Base-by-base conservation (phyloP, 2,329 filamentous ascomycete genomes). In the Bipolaris zeicola region DNA sequence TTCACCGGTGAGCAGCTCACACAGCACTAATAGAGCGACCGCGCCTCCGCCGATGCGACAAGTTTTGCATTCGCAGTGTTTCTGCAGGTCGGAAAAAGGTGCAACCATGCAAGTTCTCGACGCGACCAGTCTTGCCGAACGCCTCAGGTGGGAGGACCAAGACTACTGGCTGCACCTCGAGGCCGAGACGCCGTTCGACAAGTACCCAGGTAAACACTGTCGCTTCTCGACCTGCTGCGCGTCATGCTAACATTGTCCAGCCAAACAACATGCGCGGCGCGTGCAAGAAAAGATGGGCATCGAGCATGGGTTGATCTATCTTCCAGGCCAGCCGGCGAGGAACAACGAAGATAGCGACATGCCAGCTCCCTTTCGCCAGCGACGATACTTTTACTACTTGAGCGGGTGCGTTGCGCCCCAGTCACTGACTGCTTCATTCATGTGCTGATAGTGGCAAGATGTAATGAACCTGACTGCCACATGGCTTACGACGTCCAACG, bases 351-450 rank as follows among this genome's bases (percentile, higher is more conserved):
- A 88, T 64, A 86, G 84, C 26, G 86, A 88, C 59, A 82, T 85
- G 76, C 75, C 78, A 53, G 78, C 77, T 18, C 77, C 79, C 5
- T 87, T 87, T 64, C 80, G 85, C 13, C 85, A 88, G 67, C 79
- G 80, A 60, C 81, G 85, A 20, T 87, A 87, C 67, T 87, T 87
- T 65, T 86, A 84, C 72, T 87, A 87, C 62, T 68, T 87, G 42
- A 83, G 79, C 53, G 85, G 85, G 72, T 77, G 60, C 52, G 72
- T 70, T 28, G 34, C 22, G 39, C 14, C 39, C n/a, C 33, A 26
- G n/a, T 42, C 33, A 7, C 22, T 20, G 46, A 45, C 24, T 31
- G 16, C 42, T 34, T 22, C 16, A 41, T 41, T 31, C 26, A 20
- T 11, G 44, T 57, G 52, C 64, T 71, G 51, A 64, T 60, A 18